Conservation (phyloP, 345 rosid genomes). For the Eutrema yunnanense region DNA sequence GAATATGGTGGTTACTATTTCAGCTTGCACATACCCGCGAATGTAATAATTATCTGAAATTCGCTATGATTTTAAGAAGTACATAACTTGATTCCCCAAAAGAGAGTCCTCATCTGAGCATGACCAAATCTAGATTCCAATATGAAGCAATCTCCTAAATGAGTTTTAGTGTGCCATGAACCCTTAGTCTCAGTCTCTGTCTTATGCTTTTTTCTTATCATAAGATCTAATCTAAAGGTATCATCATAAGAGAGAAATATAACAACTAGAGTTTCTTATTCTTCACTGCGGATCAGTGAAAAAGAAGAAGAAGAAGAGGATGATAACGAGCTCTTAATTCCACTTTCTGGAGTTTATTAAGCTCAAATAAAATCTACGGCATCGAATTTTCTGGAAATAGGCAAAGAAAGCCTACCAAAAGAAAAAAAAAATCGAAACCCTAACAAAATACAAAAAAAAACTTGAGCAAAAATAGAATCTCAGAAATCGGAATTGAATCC, state of each 20-base stretch:
- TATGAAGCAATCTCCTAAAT: background rate
- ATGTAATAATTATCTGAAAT: too few species aligned
- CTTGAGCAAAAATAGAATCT: background rate
- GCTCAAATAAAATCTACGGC: background rate
- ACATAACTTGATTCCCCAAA: too few species aligned
- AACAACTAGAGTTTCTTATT: background rate
- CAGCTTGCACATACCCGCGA: too few species aligned
- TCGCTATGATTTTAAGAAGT: too few species aligned
- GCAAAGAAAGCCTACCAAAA: too few species aligned
- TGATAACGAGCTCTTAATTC: background rate
- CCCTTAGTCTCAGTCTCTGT: background rate
- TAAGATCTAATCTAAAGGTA: background rate
- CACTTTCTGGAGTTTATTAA: background rate
- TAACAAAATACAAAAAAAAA: background rate
- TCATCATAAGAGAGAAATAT: background rate
- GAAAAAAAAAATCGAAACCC: background rate
- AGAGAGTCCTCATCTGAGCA: background rate
- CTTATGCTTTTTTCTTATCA: background rate
- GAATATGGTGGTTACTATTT: background rate
- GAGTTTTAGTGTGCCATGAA: background rate
- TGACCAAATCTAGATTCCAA: background rate
- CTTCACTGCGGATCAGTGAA: background rate
- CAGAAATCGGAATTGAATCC: background rate
- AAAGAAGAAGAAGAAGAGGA: background rate
- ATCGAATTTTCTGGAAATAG: background rate